Evolutionary conservation across 108 stramenopile genomes (phyloP).

Genomic region (Pseudonitzschia pungens): DNA sequence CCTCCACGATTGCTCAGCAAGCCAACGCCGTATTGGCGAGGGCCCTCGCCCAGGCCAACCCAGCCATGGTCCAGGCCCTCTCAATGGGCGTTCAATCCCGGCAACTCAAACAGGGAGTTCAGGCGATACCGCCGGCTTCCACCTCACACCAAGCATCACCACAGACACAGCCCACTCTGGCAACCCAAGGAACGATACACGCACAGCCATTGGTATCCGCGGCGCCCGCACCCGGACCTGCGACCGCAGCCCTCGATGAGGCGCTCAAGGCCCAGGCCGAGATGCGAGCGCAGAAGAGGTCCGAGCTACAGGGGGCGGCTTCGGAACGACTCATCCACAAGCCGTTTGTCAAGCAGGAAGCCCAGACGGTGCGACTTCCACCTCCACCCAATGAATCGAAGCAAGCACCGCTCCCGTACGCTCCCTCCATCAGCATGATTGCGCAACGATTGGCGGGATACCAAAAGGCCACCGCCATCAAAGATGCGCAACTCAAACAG

Average conservation of each 20-base stretch:
- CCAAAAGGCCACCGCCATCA: background rate
- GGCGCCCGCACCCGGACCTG: slow-evolving; percentile 4
- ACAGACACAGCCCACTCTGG: background rate
- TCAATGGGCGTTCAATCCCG: background rate
- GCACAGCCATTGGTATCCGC: background rate
- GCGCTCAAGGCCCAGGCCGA: background rate
- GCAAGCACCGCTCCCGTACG: slow-evolving; percentile 5
- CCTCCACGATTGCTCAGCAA: background rate
- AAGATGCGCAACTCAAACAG: background rate
- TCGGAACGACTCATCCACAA: background rate
- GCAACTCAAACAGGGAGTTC: background rate
- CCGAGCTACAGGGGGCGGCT: background rate
- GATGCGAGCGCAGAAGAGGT: background rate
- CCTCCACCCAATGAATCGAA: no score
- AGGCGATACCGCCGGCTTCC: background rate
- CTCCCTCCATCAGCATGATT: slow-evolving; percentile 15
- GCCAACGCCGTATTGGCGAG: slow-evolving; percentile 1
- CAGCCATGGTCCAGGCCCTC: slow-evolving; percentile 2
- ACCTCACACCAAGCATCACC: background rate
- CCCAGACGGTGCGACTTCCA: no score
- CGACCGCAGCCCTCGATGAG: slow-evolving; percentile 5
- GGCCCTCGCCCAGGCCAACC: slow-evolving; percentile 7
- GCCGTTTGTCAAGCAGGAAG: background rate
- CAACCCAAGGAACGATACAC: background rate
- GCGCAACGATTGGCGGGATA: slow-evolving; percentile 6